Percentiles rank a stretch among this genome's conserved stretches.
Evolutionary conservation across 257 asterid genomes (phyloP).

Genomic region (Solanum megistacrolobum): DNA sequence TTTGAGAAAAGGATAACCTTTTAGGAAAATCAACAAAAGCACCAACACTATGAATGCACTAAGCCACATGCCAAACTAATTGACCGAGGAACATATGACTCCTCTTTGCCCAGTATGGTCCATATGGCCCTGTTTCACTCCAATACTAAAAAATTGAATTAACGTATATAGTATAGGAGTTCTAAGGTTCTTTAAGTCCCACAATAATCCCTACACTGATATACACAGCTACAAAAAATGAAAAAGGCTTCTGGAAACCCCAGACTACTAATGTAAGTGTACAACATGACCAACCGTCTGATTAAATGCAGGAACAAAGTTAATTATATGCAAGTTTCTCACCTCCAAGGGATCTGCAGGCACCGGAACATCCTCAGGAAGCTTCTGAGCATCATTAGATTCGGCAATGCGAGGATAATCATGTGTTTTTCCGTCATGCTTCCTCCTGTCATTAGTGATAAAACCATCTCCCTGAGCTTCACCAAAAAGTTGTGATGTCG

Average conservation of each 20-base stretch:
- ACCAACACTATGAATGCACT: not conserved
- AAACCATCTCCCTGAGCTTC: slow-evolving; percentile 55
- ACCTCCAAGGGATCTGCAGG: slow-evolving; percentile 79
- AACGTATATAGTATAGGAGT: not conserved
- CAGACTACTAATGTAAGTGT: not conserved
- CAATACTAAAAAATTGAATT: not conserved
- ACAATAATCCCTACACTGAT: not conserved
- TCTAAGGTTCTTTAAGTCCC: not conserved
- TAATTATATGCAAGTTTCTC: not conserved
- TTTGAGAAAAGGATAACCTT: not conserved
- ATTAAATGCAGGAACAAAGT: not conserved
- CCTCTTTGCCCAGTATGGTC: not conserved
- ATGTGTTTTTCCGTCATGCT: slow-evolving; percentile 27
- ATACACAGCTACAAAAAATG: not conserved
- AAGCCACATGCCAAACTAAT: not conserved
- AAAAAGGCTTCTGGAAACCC: not conserved
- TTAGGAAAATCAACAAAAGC: not conserved
- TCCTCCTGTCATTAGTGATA: slow-evolving; percentile 46
- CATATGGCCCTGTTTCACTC: not conserved
- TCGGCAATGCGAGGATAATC: slow-evolving; percentile 14
- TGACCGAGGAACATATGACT: not conserved
- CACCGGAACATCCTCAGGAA: slow-evolving; percentile 39
- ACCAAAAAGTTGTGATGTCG: slow-evolving; percentile 92
- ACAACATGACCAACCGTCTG: not conserved
- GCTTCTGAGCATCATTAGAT: slow-evolving; percentile 32